Conservation (phyloP, 805 yeast genomes). For the Metschnikowia henanensis region DNA sequence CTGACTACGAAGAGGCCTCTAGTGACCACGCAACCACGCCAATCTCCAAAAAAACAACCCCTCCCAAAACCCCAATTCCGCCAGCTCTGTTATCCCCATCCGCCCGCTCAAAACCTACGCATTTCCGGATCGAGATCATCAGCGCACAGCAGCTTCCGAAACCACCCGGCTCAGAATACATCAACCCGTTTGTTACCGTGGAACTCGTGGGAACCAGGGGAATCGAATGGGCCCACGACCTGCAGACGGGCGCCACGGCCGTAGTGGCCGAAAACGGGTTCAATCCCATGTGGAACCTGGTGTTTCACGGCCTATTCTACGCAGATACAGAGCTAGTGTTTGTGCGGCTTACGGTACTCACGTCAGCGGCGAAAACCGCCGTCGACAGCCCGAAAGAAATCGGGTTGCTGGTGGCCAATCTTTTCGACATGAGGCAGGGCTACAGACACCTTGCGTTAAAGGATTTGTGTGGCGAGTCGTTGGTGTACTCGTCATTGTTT, state of each 20-base stretch:
- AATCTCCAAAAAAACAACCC: no score
- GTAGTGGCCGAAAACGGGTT: constrained; percentile 70
- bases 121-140: constrained; percentile 41
- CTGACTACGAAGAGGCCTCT: no score
- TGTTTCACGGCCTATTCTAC: constrained; percentile 43
- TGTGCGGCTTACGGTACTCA: constrained; percentile 51
- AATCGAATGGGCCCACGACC: constrained; percentile 23
- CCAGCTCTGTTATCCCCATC: no score
- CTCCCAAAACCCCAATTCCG: no score
- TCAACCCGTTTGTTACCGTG: constrained; percentile 60
- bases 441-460: constrained; percentile 79
- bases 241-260: constrained; percentile 12
- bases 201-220: constrained; percentile 53
- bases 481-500: constrained; percentile 51
- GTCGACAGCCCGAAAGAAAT: constrained; percentile 30
- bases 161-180: constrained; percentile 46
- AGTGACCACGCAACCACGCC: no score
- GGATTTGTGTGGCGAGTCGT: constrained; percentile 79
- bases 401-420: constrained; percentile 62
- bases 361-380: constrained; percentile 22
- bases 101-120: no score
- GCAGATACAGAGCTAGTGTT: constrained; percentile 50
- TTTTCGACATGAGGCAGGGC: constrained; percentile 70
- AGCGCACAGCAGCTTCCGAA: constrained; percentile 88
- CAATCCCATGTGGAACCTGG: constrained; percentile 79